Conservation (phyloP, 176 grass and related monocot species). For the Puya raimondii region DNA sequence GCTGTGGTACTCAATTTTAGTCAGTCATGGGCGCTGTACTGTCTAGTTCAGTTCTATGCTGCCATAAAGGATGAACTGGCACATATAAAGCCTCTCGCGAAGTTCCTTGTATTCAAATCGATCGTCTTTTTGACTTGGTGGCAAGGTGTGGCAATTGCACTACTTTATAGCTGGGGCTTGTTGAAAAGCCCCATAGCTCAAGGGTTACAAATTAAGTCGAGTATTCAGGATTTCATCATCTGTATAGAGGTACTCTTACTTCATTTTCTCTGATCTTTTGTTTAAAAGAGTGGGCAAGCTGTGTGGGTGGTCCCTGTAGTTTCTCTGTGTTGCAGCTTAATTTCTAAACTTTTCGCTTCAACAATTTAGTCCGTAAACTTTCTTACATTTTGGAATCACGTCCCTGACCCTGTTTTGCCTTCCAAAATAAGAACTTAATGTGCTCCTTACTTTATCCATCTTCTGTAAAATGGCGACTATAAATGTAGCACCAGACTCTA, state of each 20-base stretch:
- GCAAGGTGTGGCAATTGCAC: conserved; percentile 79
- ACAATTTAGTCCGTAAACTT: too few relatives aligned
- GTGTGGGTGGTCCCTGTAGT: conserved; percentile 1
- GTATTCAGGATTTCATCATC: conserved; percentile 95
- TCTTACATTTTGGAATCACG: too few relatives aligned
- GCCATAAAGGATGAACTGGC: conserved; percentile 89
- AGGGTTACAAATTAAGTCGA: conserved; percentile 85
- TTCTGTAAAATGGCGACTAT: too few relatives aligned
- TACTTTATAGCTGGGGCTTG: conserved; percentile 73
- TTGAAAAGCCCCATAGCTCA: conserved; percentile 68
- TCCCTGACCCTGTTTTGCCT: too few relatives aligned
- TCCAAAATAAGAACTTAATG: too few relatives aligned
- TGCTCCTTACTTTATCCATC: too few relatives aligned
- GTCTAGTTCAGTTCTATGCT: conserved; percentile 83
- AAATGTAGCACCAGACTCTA: too few relatives aligned
- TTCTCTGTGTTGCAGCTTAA: too few relatives aligned
- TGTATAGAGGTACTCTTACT: conserved; percentile 78
- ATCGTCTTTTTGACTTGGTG: conserved; percentile 99
- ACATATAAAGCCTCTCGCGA: conserved; percentile 86
- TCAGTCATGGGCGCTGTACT: conserved; percentile 96
- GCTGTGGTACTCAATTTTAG: conserved; percentile 89
- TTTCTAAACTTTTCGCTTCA: too few relatives aligned
- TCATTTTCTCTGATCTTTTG: not conserved
- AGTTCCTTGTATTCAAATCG: conserved; percentile 91
- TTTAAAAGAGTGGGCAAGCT: too few relatives aligned